These are phyloP conservation scores for Globisporangium middletonii DNA, from an alignment of 352 stramenopile genomes.

Conservation along the genomic window DNA sequence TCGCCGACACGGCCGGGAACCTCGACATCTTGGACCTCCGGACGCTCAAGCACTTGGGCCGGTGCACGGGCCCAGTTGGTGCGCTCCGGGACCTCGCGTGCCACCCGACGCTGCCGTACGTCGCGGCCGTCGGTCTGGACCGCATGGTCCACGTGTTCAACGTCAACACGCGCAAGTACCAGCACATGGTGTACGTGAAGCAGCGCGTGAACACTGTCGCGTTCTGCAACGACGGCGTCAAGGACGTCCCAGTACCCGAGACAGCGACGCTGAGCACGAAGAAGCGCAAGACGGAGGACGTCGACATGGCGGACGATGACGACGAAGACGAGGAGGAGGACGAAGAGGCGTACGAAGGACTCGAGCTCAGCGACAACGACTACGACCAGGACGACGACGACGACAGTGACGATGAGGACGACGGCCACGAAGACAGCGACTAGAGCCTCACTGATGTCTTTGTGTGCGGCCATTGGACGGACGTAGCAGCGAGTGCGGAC, in stretches of 20 bases:
- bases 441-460: not conserved
- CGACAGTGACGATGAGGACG: constrained; percentile 28
- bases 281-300: constrained; percentile 37
- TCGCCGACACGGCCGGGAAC: constrained; percentile 88
- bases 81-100: constrained; percentile 87
- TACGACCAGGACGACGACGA: constrained; percentile 46
- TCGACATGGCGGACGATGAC: constrained; percentile 34
- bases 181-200: constrained; percentile 73
- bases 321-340: constrained; percentile 64
- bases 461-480: not conserved
- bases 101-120: constrained; percentile 86
- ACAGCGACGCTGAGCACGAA: constrained; percentile 28
- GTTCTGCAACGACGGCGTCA: constrained; percentile 81
- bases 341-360: constrained; percentile 79
- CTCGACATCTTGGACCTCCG: constrained; percentile 88
- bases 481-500: not conserved
- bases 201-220: constrained; percentile 90
- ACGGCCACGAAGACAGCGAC: constrained; percentile 37
- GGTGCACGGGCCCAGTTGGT: constrained; percentile 86
- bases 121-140: constrained; percentile 91
- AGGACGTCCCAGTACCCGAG: constrained; percentile 43
- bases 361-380: constrained; percentile 67
- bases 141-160: constrained; percentile 93
- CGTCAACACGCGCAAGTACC: constrained; percentile 72
- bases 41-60: constrained; percentile 77